Evolutionary conservation across 2,329 filamentous ascomycete species (phyloP), one percentile per base, ranked within the genome.

Genomic region (Aspergillus cejpii): DNA sequence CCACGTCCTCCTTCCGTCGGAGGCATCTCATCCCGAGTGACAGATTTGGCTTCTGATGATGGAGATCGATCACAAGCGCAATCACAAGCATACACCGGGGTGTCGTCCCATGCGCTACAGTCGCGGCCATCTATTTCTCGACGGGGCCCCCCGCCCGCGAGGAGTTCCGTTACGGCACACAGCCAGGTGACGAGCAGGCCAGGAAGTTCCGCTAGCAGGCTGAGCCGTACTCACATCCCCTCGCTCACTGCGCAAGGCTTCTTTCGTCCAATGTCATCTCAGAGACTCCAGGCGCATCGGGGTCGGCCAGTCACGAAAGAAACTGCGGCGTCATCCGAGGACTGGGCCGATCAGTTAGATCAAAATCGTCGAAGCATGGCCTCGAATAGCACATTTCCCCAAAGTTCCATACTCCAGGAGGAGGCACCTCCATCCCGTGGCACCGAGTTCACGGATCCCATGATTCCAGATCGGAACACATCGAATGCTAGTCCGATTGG

Each of bases 231-330:
- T 33, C 92, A 98, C 73, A 89, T 94, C 15, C 90, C 92, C 1
- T 89, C 85, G 1, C 73, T 98, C 42, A 84, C 88, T 2, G 89
- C 88, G 12, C 85, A 91, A 60, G 91, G 87, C 43, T 97, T 98
- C 71, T 95, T 94, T 63, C 85, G 84, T 17, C 92, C 92, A 29
- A 94, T 98, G 88, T 97, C 90, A 70, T 94, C 91, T 19, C 89
- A 95, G 65, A 85, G 88, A 64, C 74, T 97, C 40, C 91, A 97
- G 69, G 89, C 89, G 43, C 92, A 97, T 68, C 78, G 91, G 64
- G 82, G 74, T 54, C 73, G 73, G 37, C 75, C 73, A 28, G 47
- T 61, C 51, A 68, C 63, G 36, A 66, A 62, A 44, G 59, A 52
- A 24, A 57, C 59, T 24, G 58, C 61, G 21, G 56, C 58, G 14